Evolutionary conservation across 805 yeast genomes (phyloP), one percentile per base, ranked within the genome.

Genomic region (Kluyveromyces starmeri): DNA sequence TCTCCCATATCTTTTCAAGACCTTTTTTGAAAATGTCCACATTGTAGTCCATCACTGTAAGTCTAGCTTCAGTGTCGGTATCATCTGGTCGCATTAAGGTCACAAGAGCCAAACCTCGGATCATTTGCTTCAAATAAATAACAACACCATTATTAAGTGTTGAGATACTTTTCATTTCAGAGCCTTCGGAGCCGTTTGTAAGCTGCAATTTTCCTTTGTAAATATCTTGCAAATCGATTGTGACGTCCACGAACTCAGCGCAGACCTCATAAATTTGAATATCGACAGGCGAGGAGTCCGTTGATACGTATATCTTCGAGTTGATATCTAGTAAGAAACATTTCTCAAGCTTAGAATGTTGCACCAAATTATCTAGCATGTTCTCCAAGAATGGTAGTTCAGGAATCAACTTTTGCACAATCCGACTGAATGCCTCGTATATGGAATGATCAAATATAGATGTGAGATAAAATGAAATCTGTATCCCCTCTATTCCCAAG

Each of bases 391-490:
- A 75, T 2, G 96, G 94, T 32, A 88, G 66, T 50, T 92, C 96
- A 12, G 86, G 83, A 20, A 92, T 82, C 40, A 89, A 67, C 46
- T 88, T 86, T 50, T 92, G 97, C 5, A 89, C 86, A 34, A 92
- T 86, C 48, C 95, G 70, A 11, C 95, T 82, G 48, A 92, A 84
- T 2, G 96, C 96, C 58, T 89, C 98, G 54, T 88, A 86, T 29
- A 92, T 85, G 13, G 95, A 83, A 57, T 88, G 96, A 57, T 92
- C 97, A 57, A 88, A 89, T 28, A 92, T 89, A 2, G 95, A 82
- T 1, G 98, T 92, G 48, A 85, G 66, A 57, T 92, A 92, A 58
- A 85, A 92, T 3, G 89, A 77, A 2, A 89, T 82, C 51, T 85
- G 92, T 12, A 86, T 94, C 15, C 92, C 94, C 50, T 86, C 95